Conservation (phyloP, 371 early-diverging fungal species). For the Apophysomyces ossiformis region DNA sequence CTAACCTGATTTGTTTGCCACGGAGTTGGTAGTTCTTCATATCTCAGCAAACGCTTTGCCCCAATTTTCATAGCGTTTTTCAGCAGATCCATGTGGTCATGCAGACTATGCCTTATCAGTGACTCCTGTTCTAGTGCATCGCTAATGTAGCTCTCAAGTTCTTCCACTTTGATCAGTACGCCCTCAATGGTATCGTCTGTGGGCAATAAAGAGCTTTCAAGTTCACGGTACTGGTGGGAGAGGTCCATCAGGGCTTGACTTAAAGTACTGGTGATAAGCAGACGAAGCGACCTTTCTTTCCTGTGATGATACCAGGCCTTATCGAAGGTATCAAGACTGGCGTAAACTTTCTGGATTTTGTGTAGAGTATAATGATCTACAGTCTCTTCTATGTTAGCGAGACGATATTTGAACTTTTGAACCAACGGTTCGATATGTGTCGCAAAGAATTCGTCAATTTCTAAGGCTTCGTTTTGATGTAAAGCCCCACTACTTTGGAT, state of each 20-base stretch:
- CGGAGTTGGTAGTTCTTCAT: conserved; percentile 51
- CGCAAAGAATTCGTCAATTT: conserved; percentile 48
- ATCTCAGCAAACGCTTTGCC: conserved; percentile 41
- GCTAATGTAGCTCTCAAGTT: conserved; percentile 50
- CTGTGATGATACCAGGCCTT: conserved; percentile 41
- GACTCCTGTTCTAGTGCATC: conserved; percentile 42
- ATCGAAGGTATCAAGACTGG: conserved; percentile 35
- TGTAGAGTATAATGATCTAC: conserved; percentile 26
- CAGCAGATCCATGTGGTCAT: conserved; percentile 47
- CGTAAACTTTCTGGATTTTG: conserved; percentile 41
- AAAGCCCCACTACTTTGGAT: conserved; percentile 27
- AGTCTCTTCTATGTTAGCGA: conserved; percentile 38
- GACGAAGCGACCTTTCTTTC: neutral
- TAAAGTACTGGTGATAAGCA: conserved; percentile 12
- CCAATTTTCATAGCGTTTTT: conserved; percentile 43
- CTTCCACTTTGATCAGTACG: conserved; percentile 51
- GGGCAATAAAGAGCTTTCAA: conserved; percentile 23
- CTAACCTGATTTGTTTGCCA: conserved; percentile 53
- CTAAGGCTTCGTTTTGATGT: conserved; percentile 36
- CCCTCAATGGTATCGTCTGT: conserved; percentile 49
- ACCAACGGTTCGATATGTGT: conserved; percentile 44
- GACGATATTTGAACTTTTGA: conserved; percentile 47
- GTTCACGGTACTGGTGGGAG: conserved; percentile 27
- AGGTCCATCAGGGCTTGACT: conserved; percentile 28
- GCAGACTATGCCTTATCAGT: conserved; percentile 39